A percentile compares a stretch with the other conserved stretches of the same genome.
These are phyloP conservation scores for Aspergillus panamensis DNA, from an alignment of 495 filamentous ascomycete species.

Conservation along the genomic window DNA sequence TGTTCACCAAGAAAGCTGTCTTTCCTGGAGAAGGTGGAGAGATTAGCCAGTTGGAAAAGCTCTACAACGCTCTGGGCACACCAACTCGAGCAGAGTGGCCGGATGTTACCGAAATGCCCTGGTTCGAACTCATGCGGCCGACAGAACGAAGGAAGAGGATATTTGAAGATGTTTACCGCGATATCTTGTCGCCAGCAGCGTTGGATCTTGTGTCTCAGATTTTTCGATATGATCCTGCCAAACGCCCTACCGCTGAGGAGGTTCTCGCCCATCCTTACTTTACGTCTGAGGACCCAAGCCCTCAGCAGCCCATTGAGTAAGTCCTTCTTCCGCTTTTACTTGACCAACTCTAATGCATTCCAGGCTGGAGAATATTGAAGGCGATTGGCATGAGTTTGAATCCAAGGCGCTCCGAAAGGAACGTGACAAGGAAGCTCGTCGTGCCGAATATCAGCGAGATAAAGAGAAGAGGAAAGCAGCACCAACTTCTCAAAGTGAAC, in stretches of 20 bases:
- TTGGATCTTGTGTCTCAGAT: conserved; percentile 78
- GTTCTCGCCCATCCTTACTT: conserved; percentile 92
- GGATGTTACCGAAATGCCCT: conserved; percentile 82
- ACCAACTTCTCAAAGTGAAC: conserved; percentile 32
- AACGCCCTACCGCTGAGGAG: conserved; percentile 79
- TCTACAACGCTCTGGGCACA: conserved; percentile 88
- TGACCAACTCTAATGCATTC: conserved; percentile 18
- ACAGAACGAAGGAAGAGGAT: conserved; percentile 67
- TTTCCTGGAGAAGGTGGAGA: conserved; percentile 94
- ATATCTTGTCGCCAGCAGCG: conserved; percentile 66
- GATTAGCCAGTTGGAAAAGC: conserved; percentile 93
- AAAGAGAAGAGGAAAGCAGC: conserved; percentile 49
- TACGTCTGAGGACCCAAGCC: conserved; percentile 69
- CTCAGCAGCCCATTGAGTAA: conserved; percentile 80
- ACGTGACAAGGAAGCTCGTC: conserved; percentile 75
- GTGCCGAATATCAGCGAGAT: conserved; percentile 52
- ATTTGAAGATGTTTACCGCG: conserved; percentile 81
- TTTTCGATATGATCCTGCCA: conserved; percentile 82
- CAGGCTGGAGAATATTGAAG: conserved; percentile 77
- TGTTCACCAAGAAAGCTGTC: conserved; percentile 91
- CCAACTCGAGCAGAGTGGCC: conserved; percentile 85
- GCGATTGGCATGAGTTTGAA: conserved; percentile 99
- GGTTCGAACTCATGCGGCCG: conserved; percentile 88
- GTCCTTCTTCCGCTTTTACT: conserved; percentile 28
- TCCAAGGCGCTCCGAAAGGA: conserved; percentile 92